Base-by-base conservation (phyloP, 768 basidiomycete genomes). In the Phallus indusiatus region DNA sequence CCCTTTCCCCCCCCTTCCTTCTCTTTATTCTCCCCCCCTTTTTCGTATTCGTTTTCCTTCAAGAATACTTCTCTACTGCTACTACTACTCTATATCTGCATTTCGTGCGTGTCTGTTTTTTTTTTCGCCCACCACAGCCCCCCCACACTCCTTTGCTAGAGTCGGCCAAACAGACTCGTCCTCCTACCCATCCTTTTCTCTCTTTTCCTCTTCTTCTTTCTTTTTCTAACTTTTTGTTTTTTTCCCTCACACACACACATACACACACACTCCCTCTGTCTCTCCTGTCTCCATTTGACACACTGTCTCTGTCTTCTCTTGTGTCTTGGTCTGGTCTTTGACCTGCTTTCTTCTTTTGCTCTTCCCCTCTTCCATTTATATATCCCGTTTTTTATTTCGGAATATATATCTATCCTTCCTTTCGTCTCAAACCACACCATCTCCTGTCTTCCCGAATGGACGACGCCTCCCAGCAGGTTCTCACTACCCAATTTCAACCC, bases 391-490 rank as follows among this genome's bases (percentile, higher is more conserved):
- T 47, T n/a, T 17, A 46, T 47, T 22, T 14, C 48, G 53, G 34
- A 46, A 28, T 33, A 35, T 18, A 28, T 28, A 2, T 28, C 60
- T 33, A 57, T 47, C 22, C 22, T 51, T 52, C 49, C 35, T 48
- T 36, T 35, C 28, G 54, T 53, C 33, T 28, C 21, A 52, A 47
- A 48, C 47, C 37, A 21, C 17, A 69, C 50, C 64, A 69, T 28
- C 35, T 5, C 17, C 28, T 18, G 16, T 22, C 50, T 71, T 56
- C 70, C 64, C 61, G 73, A 64, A 85, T 88, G 88, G 86, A 87
- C 76, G 86, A 89, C 78, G 28, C 28, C n/a, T 67, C 80, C 56
- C 85, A 88, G 73, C 76, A 85, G 70, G 78, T 78, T 53, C 88
- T 86, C 70, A 81, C 82, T 62, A 72, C 75, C 56, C 85, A 84